Evolutionary conservation across 1,139 yeast species (phyloP).

Genomic region (Blastobotrys raffinosifermentans): DNA sequence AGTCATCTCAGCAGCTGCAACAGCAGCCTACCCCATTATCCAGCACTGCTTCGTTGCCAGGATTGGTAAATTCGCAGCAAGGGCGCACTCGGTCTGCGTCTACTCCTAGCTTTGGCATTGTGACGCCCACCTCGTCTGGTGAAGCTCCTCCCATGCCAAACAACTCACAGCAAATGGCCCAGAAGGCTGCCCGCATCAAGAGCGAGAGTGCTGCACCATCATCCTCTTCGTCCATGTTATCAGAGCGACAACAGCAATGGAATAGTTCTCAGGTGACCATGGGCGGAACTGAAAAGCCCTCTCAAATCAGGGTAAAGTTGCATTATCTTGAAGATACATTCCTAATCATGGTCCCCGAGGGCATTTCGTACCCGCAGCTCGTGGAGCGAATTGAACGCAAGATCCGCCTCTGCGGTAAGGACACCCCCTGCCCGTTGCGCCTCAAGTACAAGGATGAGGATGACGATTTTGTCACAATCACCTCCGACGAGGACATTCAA

Average conservation of each 20-base stretch:
- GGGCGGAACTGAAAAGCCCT: slow-evolving; percentile 5
- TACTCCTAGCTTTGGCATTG: slow-evolving; percentile 10
- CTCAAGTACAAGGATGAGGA: slow-evolving; percentile 91
- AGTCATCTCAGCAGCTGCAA: slow-evolving; percentile 1
- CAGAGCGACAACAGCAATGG: slow-evolving; percentile 10
- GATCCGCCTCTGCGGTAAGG: slow-evolving; percentile 39
- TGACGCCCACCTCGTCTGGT: background rate
- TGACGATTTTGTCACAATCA: slow-evolving; percentile 86
- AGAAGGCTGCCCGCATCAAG: slow-evolving; percentile 18
- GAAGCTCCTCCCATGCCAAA: slow-evolving; percentile 4
- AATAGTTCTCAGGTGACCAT: background rate
- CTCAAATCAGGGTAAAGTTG: slow-evolving; percentile 42
- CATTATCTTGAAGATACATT: slow-evolving; percentile 43
- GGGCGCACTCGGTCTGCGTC: slow-evolving; percentile 21
- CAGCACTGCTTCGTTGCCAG: background rate
- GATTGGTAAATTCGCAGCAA: background rate
- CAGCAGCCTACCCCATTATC: slow-evolving; percentile 3
- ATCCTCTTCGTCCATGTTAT: too few relatives aligned
- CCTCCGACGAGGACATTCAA: slow-evolving; percentile 66
- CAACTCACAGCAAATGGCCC: background rate
- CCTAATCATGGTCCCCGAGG: slow-evolving; percentile 43
- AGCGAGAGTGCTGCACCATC: slow-evolving; percentile 20
- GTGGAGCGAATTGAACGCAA: slow-evolving; percentile 40
- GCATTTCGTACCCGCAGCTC: slow-evolving; percentile 44
- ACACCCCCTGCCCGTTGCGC: slow-evolving; percentile 39